Percentiles rank a stretch among this genome's conserved stretches.
Evolutionary conservation across 2,329 filamentous ascomycete genomes (phyloP).

Genomic region (Fusarium graminum): DNA sequence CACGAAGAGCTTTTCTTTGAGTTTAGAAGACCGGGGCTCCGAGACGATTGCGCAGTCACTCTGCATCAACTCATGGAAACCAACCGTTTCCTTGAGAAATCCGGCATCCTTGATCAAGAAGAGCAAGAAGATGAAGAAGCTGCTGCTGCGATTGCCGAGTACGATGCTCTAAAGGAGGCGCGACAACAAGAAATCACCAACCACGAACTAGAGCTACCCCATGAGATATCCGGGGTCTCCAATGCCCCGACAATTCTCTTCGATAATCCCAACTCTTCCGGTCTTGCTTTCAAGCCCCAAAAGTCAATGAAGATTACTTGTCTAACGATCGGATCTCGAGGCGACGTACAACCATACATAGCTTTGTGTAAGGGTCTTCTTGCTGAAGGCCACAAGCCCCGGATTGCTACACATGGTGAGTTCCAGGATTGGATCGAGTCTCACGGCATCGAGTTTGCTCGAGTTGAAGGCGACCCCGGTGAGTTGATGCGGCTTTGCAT

Average conservation of each 20-base stretch:
- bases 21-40: slow-evolving; percentile 79
- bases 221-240: slow-evolving; percentile 58
- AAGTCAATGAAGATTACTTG: slow-evolving; percentile 88
- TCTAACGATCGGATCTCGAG: slow-evolving; percentile 93
- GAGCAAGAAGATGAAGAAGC: slow-evolving; percentile 78
- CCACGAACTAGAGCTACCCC: slow-evolving; percentile 65
- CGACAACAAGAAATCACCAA: slow-evolving; percentile 67
- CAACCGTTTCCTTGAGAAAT: slow-evolving; percentile 77
- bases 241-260: slow-evolving; percentile 84
- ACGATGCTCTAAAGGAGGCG: slow-evolving; percentile 83
- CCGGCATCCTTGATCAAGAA: slow-evolving; percentile 74
- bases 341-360: slow-evolving; percentile 98
- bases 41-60: slow-evolving; percentile 91
- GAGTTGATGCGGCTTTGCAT: slow-evolving; percentile 97
- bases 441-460: slow-evolving; percentile 94
- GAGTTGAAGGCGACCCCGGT: slow-evolving; percentile 89
- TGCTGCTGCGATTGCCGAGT: slow-evolving; percentile 83
- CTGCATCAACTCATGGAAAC: slow-evolving; percentile 82
- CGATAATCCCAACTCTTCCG: slow-evolving; percentile 88
- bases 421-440: slow-evolving; percentile 90
- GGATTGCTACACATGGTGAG: slow-evolving; percentile 92
- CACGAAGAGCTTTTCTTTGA: slow-evolving; percentile 98
- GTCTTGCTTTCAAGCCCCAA: slow-evolving; percentile 90
- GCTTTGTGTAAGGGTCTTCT: slow-evolving; percentile 91
- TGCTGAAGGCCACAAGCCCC: slow-evolving; percentile 86